Evolutionary conservation across 1,284 basidiomycete genomes (phyloP).

Genomic region (Pseudozyma thailandica): DNA sequence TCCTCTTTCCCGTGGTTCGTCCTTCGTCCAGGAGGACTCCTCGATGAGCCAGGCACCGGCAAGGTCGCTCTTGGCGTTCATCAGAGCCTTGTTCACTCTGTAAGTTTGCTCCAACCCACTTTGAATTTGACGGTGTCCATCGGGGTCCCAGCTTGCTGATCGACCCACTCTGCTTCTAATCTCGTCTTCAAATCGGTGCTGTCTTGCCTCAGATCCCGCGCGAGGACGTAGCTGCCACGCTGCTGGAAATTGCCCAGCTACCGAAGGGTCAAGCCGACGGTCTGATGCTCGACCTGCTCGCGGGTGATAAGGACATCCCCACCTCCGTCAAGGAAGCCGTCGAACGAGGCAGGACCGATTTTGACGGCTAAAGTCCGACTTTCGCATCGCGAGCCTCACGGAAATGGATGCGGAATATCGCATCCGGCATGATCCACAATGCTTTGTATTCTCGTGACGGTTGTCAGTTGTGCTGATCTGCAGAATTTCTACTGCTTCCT

Average conservation of each 20-base stretch:
- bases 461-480: too few species aligned
- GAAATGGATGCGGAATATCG: too few species aligned
- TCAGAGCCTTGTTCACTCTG: constrained; percentile 33
- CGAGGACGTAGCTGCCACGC: constrained; percentile 75
- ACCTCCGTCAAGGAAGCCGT: constrained; percentile 72
- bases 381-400: too few species aligned
- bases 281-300: constrained; percentile 75
- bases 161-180: background rate
- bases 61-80: constrained; percentile 50
- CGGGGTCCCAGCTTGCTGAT: background rate
- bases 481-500: too few species aligned
- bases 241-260: constrained; percentile 73
- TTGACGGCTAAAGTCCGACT: constrained; percentile 32
- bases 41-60: constrained; percentile 69
- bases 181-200: background rate
- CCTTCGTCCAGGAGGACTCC: constrained; percentile 76
- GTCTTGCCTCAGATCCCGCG: constrained; percentile 62
- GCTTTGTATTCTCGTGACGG: too few species aligned
- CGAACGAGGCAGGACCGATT: constrained; percentile 72
- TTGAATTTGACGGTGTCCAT: background rate
- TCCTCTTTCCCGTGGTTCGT: constrained; percentile 77
- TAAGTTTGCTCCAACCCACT: constrained; percentile 10
- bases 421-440: too few species aligned
- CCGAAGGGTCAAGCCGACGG: constrained; percentile 73
- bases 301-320: constrained; percentile 73